Evolutionary conservation across 2,329 filamentous ascomycete genomes (phyloP).

Genomic region (Penicillium sp.): DNA sequence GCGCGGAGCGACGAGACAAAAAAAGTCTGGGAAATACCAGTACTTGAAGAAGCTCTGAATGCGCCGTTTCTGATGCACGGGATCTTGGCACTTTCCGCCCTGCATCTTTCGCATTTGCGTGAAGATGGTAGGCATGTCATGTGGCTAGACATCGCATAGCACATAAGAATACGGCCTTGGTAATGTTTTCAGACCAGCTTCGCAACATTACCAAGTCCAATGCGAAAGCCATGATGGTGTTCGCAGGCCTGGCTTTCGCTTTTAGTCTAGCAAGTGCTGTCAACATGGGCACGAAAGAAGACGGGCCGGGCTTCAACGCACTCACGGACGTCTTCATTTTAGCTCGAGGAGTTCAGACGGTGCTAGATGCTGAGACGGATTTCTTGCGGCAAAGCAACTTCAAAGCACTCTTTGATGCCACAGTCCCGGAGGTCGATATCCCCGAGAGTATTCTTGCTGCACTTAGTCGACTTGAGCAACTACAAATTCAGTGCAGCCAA

Average conservation of each 20-base stretch:
- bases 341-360: slow-evolving; percentile 13
- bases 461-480: slow-evolving; percentile 3
- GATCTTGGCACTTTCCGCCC: slow-evolving; percentile 23
- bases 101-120: slow-evolving; percentile 18
- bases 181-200: slow-evolving; percentile 13
- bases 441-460: slow-evolving; percentile 1
- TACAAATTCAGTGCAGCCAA: slow-evolving; percentile 1
- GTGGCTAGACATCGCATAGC: slow-evolving; percentile 23
- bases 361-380: background rate
- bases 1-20: slow-evolving; percentile 19
- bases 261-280: slow-evolving; percentile 24
- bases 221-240: slow-evolving; percentile 15
- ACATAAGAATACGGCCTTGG: slow-evolving; percentile 15
- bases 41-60: slow-evolving; percentile 20
- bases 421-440: background rate
- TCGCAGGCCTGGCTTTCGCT: slow-evolving; percentile 19
- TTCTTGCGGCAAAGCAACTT: slow-evolving; percentile 13
- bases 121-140: background rate
- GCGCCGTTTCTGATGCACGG: slow-evolving; percentile 27
- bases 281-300: background rate
- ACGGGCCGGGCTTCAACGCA: slow-evolving; percentile 8
- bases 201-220: slow-evolving; percentile 13
- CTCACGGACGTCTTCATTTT: slow-evolving; percentile 11
- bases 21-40: slow-evolving; percentile 18
- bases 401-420: slow-evolving; percentile 7